phyloP scores from a whole-genome alignment of 2,329 filamentous ascomycete species.

The Fusarium dlaminii region DNA sequence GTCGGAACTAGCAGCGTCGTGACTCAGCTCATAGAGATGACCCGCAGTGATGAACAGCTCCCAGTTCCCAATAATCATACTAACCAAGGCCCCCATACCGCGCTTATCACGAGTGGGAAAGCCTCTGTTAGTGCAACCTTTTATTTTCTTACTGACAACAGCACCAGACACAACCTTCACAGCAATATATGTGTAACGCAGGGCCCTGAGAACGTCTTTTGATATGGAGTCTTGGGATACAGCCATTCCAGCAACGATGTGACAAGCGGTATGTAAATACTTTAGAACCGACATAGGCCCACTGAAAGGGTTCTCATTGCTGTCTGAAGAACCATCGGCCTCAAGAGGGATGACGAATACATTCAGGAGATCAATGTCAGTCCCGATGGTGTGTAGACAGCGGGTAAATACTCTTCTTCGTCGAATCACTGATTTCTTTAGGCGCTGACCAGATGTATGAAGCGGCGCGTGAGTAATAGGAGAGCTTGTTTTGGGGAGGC shows the following conservation, averaged over 20 bases:
- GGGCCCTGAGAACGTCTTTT: background rate
- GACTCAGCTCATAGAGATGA: background rate
- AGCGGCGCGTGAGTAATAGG: fast-evolving
- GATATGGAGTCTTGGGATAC: fast-evolving
- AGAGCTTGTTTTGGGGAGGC: background rate
- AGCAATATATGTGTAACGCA: background rate
- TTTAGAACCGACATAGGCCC: fast-evolving
- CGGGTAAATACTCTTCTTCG: fast-evolving
- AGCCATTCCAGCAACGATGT: fast-evolving
- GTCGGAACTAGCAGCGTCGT: fast-evolving
- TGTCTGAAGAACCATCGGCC: background rate
- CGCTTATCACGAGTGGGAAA: background rate
- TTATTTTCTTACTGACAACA: background rate
- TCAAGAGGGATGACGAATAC: background rate
- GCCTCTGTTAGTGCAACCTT: background rate
- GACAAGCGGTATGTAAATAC: fast-evolving
- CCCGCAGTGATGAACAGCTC: background rate
- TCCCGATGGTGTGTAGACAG: fast-evolving
- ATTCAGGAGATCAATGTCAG: background rate
- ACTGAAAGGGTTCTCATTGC: fast-evolving
- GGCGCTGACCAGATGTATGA: background rate
- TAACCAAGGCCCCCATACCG: background rate
- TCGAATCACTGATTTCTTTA: fast-evolving
- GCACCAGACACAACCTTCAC: fast-evolving
- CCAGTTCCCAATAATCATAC: background rate